Conservation (phyloP, 192 early-diverging fungal genomes). For the Coemansia guatemalensis region DNA sequence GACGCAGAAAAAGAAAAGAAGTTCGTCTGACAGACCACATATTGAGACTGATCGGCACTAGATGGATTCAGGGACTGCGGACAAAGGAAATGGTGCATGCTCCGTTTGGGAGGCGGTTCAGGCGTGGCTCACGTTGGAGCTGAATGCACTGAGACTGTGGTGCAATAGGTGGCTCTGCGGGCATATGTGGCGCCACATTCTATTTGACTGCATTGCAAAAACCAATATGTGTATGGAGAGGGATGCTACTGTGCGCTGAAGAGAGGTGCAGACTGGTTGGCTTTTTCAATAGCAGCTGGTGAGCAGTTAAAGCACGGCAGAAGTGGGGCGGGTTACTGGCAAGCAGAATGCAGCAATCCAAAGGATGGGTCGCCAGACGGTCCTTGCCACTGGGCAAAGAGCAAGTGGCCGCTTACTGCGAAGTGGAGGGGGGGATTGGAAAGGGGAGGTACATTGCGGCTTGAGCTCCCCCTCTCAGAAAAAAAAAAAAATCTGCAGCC, state of each 20-base stretch:
- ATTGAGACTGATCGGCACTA: too few species aligned
- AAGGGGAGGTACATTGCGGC: conserved; percentile 11
- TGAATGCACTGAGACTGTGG: conserved; percentile 4
- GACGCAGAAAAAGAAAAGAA: neutral
- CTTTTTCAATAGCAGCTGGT: neutral
- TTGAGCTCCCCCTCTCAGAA: conserved; percentile 10
- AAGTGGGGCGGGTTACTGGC: conserved; percentile 14
- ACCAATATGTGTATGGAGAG: neutral
- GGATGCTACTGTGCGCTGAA: conserved; percentile 15
- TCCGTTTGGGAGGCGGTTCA: neutral
- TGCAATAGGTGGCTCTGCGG: conserved; percentile 13
- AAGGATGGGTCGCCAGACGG: neutral
- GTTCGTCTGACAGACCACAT: neutral
- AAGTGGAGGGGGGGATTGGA: conserved; percentile 9
- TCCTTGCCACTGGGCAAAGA: neutral
- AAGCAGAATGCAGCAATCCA: neutral
- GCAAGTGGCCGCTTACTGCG: conserved; percentile 3
- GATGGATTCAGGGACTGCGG: neutral
- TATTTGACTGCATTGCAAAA: conserved; percentile 8
- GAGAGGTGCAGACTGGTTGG: conserved; percentile 3
- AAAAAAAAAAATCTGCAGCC: conserved; percentile 44
- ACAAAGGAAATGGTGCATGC: neutral
- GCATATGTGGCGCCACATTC: conserved; percentile 10
- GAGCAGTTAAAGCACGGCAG: conserved; percentile 20
- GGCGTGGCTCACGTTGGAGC: conserved; percentile 1